These are phyloP conservation scores for Penicillium daleae DNA, from an alignment of 495 filamentous ascomycete species.

Conservation along the genomic window DNA sequence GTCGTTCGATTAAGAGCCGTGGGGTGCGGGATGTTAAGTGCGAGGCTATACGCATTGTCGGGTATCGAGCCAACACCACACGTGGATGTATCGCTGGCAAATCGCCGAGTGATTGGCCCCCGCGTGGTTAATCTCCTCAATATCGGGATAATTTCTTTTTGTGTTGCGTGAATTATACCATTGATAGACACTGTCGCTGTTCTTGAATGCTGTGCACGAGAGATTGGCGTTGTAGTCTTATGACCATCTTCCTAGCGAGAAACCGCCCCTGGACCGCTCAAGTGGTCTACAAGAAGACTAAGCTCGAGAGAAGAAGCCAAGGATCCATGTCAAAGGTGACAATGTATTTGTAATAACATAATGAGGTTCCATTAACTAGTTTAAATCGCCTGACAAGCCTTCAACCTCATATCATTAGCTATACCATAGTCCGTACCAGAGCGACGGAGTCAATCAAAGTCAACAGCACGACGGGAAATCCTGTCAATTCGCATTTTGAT, in stretches of 20 bases:
- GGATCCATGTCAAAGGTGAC: not conserved
- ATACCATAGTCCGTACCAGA: too few species aligned
- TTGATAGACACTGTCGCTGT: too few species aligned
- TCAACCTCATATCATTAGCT: too few species aligned
- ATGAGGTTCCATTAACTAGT: too few species aligned
- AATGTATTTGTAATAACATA: too few species aligned
- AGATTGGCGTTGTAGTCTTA: too few species aligned
- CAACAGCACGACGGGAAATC: too few species aligned
- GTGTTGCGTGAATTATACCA: too few species aligned
- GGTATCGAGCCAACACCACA: not conserved
- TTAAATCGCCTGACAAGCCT: too few species aligned
- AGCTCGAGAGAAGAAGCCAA: not conserved
- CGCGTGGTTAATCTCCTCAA: not conserved
- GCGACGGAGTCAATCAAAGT: too few species aligned
- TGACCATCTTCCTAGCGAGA: not conserved
- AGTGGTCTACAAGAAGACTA: not conserved
- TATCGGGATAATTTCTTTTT: not conserved
- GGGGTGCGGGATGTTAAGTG: not conserved
- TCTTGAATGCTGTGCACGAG: too few species aligned
- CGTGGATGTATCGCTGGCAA: not conserved
- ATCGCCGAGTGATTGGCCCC: not conserved
- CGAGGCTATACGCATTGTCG: not conserved
- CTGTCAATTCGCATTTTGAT: too few species aligned
- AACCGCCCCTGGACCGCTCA: not conserved
- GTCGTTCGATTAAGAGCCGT: constrained; percentile 2